Evolutionary conservation across 805 yeast species (phyloP).

Genomic region (Kodamaea sagamina): DNA sequence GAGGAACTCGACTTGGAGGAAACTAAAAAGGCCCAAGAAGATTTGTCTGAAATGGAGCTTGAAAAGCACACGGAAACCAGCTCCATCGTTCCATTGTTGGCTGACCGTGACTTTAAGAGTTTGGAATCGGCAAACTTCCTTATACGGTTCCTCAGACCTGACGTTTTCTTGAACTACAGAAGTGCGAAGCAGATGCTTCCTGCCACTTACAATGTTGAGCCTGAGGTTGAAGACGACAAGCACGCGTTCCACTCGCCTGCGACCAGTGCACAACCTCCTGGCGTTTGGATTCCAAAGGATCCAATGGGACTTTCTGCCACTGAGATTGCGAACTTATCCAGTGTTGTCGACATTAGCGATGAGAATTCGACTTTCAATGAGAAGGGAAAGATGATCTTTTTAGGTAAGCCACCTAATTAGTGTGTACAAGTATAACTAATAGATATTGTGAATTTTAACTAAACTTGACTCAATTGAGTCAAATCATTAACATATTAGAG

Average conservation of each 20-base stretch:
- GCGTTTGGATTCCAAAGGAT: conserved; percentile 92
- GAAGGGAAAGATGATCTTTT: conserved; percentile 34
- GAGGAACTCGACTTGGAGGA: conserved; percentile 11
- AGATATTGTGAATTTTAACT: too few relatives aligned
- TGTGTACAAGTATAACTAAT: background rate
- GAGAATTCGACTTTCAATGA: conserved; percentile 57
- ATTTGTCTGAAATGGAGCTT: conserved; percentile 19
- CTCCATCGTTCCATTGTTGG: conserved; percentile 58
- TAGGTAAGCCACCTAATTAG: conserved; percentile 34
- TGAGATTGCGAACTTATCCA: conserved; percentile 57
- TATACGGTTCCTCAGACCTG: conserved; percentile 59
- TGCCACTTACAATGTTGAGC: conserved; percentile 34
- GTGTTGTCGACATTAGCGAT: conserved; percentile 64
- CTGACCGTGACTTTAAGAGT: conserved; percentile 60
- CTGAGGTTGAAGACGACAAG: conserved; percentile 48
- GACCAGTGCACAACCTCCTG: conserved; percentile 65
- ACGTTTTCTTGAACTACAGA: conserved; percentile 51
- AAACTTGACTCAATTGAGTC: too few relatives aligned
- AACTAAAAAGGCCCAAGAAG: conserved; percentile 21
- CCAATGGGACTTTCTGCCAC: conserved; percentile 74
- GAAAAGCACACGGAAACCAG: conserved; percentile 17
- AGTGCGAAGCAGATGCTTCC: conserved; percentile 38
- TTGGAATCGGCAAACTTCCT: conserved; percentile 42
- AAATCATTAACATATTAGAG: too few relatives aligned
- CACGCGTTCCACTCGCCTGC: conserved; percentile 81